Evolutionary conservation across 1,284 basidiomycete genomes (phyloP).

Genomic region (Hypsizygus ulmarius): DNA sequence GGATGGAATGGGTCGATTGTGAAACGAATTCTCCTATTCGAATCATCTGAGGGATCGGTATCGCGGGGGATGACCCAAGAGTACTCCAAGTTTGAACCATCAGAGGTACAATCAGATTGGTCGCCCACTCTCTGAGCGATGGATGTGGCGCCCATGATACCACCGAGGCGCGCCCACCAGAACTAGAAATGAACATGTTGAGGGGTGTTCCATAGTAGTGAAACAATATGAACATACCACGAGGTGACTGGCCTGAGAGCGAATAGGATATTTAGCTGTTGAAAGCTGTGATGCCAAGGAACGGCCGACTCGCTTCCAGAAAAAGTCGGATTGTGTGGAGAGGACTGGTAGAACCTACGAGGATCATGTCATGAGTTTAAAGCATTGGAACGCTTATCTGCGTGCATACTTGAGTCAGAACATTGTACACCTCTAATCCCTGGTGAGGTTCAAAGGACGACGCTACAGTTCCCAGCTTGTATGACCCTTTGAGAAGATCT

Average conservation of each 20-base stretch:
- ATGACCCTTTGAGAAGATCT: conserved; percentile 12
- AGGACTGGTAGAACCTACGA: conserved; percentile 14
- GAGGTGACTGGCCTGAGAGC: conserved; percentile 16
- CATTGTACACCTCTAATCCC: conserved; percentile 13
- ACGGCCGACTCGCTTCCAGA: conserved; percentile 13
- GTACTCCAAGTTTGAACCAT: conserved; percentile 17
- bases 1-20: conserved; percentile 19
- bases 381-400: not conserved
- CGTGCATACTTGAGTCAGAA: conserved; percentile 10
- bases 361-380: not conserved
- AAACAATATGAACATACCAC: conserved; percentile 5
- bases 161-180: conserved; percentile 21
- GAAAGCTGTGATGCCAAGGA: conserved; percentile 14
- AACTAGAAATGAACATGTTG: conserved; percentile 7
- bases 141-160: conserved; percentile 14
- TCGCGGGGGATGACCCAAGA: conserved; percentile 17
- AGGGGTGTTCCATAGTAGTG: too few species aligned
- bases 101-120: conserved; percentile 12
- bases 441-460: conserved; percentile 1
- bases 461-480: conserved; percentile 8
- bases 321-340: conserved; percentile 16
- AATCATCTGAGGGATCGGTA: conserved; percentile 13
- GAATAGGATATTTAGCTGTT: conserved; percentile 18
- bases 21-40: conserved; percentile 16
- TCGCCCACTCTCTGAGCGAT: conserved; percentile 11